Conservation (phyloP, 2,329 filamentous ascomycete species). For the Fusarium goolgardi region DNA sequence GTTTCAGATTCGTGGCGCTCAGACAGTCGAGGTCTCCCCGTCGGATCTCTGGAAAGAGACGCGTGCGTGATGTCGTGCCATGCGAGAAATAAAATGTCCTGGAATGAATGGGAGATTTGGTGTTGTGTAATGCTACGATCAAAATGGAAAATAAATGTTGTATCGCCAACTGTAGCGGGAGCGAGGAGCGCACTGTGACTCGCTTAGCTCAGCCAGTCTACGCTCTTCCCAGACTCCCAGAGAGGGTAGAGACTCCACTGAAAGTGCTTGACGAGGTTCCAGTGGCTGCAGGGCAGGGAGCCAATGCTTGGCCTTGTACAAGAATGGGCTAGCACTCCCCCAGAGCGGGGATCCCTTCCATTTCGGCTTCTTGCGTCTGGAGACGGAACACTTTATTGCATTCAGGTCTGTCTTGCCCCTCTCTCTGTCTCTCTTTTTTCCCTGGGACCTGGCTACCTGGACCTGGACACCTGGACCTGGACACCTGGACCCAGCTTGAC, state of each 20-base stretch:
- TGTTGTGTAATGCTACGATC: constrained; percentile 33
- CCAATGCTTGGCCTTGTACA: constrained; percentile 15
- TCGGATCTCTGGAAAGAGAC: constrained; percentile 6
- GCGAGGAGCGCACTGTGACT: constrained; percentile 30
- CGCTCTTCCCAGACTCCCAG: constrained; percentile 22
- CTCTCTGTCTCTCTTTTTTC: constrained; percentile 24
- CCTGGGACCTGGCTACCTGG: not conserved
- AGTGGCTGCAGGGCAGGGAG: constrained; percentile 37
- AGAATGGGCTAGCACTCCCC: constrained; percentile 5
- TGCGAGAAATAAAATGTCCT: constrained; percentile 22
- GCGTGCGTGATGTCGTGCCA: constrained; percentile 32
- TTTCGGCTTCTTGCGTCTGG: constrained; percentile 24
- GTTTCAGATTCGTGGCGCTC: constrained; percentile 38
- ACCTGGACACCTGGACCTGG: not conserved
- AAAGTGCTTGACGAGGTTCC: constrained; percentile 31
- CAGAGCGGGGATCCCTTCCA: constrained; percentile 29
- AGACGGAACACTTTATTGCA: constrained; percentile 27
- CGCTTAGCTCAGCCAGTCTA: constrained; percentile 42
- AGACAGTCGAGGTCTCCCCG: constrained; percentile 27
- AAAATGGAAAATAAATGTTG: not conserved
- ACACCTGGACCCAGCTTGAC: no score
- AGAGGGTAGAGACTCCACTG: constrained; percentile 20
- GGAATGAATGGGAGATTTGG: constrained; percentile 1
- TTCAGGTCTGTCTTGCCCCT: constrained; percentile 35
- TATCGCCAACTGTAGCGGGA: not conserved